phyloP scores from a whole-genome alignment of 495 filamentous ascomycete species.

The Chaetomidium leptoderma region DNA sequence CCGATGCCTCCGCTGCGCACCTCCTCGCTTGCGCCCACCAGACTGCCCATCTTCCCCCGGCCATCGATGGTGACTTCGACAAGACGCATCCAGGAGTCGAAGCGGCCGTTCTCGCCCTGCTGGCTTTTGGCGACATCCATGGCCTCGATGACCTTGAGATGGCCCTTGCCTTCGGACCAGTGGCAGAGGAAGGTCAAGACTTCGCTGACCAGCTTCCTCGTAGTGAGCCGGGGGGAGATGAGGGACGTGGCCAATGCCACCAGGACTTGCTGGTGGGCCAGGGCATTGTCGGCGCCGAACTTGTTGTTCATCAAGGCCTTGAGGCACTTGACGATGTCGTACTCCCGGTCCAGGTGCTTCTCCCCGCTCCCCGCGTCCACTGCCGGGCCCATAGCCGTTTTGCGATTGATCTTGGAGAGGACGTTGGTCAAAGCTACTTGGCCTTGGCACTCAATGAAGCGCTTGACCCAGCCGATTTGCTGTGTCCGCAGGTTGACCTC shows the following conservation, averaged over 20 bases:
- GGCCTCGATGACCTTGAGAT: conserved; percentile 87
- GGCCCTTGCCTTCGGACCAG: conserved; percentile 89
- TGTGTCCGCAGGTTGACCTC: conserved; percentile 93
- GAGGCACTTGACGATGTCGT: conserved; percentile 95
- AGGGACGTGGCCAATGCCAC: conserved; percentile 83
- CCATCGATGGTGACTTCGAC: conserved; percentile 97
- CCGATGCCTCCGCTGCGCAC: conserved; percentile 95
- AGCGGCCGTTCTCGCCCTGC: conserved; percentile 89
- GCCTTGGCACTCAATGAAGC: conserved; percentile 95
- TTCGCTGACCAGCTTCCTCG: conserved; percentile 92
- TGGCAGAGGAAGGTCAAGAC: conserved; percentile 95
- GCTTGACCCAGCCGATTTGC: conserved; percentile 95
- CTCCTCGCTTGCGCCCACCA: conserved; percentile 95
- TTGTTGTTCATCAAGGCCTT: conserved; percentile 99
- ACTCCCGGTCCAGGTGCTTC: conserved; percentile 89
- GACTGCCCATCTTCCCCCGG: conserved; percentile 94
- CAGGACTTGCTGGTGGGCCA: conserved; percentile 82
- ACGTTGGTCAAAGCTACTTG: conserved; percentile 95
- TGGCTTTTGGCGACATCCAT: conserved; percentile 88
- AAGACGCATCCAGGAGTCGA: conserved; percentile 98
- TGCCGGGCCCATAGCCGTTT: conserved; percentile 70
- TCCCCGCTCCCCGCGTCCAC: conserved; percentile 65
- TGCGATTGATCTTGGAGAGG: conserved; percentile 84
- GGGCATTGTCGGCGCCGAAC: conserved; percentile 95
- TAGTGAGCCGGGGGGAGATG: conserved; percentile 83